Evolutionary conservation across 352 stramenopile genomes (phyloP).

Genomic region (Globisporangium lucens): DNA sequence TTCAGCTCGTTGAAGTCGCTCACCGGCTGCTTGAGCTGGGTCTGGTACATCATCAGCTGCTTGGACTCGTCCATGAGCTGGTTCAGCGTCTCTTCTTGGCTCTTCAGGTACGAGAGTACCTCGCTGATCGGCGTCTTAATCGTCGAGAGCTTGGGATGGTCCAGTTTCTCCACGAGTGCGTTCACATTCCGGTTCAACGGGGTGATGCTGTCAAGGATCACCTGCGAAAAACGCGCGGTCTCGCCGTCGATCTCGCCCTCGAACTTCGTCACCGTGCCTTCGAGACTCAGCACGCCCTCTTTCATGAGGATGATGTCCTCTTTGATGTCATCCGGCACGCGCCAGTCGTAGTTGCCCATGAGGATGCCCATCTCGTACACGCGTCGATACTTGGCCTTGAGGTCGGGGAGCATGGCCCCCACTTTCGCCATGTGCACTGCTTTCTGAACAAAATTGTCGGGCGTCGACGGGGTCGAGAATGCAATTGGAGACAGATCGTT

Average conservation of each 20-base stretch:
- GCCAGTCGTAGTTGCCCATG: constrained; percentile 92
- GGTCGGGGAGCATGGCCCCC: constrained; percentile 45
- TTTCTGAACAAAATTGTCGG: constrained; percentile 85
- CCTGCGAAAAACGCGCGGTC: constrained; percentile 86
- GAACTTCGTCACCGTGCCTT: constrained; percentile 86
- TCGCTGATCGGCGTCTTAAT: constrained; percentile 75
- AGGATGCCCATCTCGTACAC: constrained; percentile 87
- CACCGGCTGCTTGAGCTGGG: constrained; percentile 78
- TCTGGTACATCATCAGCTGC: constrained; percentile 87
- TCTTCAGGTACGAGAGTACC: constrained; percentile 67
- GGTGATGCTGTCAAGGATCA: constrained; percentile 88
- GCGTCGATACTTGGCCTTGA: constrained; percentile 70
- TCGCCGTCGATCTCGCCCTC: constrained; percentile 91
- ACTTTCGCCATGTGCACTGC: constrained; percentile 87
- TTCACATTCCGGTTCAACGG: constrained; percentile 69
- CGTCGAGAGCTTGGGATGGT: constrained; percentile 74
- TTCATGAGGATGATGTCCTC: constrained; percentile 94
- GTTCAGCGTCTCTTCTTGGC: constrained; percentile 67
- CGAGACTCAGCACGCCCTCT: constrained; percentile 87
- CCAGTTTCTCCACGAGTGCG: constrained; percentile 77
- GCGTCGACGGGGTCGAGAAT: constrained; percentile 66
- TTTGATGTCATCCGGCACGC: constrained; percentile 89
- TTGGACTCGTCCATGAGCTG: constrained; percentile 81
- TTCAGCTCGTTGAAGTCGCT: constrained; percentile 90
- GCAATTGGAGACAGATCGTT: constrained; percentile 79